These are phyloP conservation scores for Fusarium udum DNA, from an alignment of 2,329 filamentous ascomycete genomes.

Conservation along the genomic window DNA sequence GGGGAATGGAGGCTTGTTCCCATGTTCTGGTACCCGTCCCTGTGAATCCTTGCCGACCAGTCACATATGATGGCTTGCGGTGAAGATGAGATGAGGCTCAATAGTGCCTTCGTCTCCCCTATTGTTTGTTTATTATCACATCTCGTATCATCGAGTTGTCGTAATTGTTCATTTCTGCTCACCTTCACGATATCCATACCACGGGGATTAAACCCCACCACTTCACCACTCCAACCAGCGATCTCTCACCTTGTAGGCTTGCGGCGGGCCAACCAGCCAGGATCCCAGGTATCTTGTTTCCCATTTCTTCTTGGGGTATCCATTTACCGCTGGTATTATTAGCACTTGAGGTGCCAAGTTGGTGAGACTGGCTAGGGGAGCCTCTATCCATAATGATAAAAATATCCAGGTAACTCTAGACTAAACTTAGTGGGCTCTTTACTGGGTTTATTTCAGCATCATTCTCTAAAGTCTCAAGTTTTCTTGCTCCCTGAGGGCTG, in stretches of 20 bases:
- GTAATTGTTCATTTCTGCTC: slow-evolving; percentile 43
- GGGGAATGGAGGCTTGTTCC: slow-evolving; percentile 32
- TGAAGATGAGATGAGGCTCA: slow-evolving; percentile 19
- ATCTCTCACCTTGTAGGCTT: slow-evolving; percentile 36
- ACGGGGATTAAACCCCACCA: slow-evolving; percentile 38
- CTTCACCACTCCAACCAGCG: slow-evolving; percentile 26
- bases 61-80: not conserved
- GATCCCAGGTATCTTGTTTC: slow-evolving; percentile 24
- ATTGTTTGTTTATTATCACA: slow-evolving; percentile 24
- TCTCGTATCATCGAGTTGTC: slow-evolving; percentile 28
- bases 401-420: not conserved
- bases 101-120: slow-evolving; percentile 11
- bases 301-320: not conserved
- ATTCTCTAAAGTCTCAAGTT: not conserved
- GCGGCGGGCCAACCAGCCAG: slow-evolving; percentile 41
- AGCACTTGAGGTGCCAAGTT: not conserved
- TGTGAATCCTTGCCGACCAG: not conserved
- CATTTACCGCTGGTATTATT: slow-evolving; percentile 24
- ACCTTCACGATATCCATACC: slow-evolving; percentile 9
- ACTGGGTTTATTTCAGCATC: not conserved
- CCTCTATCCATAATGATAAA: not conserved
- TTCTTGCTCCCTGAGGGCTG: not conserved
- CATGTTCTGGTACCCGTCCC: not conserved
- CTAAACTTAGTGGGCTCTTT: not conserved
- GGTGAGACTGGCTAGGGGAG: not conserved